Evolutionary conservation across 192 early-diverging fungal species (phyloP).

Genomic region (Coemansia sp.): DNA sequence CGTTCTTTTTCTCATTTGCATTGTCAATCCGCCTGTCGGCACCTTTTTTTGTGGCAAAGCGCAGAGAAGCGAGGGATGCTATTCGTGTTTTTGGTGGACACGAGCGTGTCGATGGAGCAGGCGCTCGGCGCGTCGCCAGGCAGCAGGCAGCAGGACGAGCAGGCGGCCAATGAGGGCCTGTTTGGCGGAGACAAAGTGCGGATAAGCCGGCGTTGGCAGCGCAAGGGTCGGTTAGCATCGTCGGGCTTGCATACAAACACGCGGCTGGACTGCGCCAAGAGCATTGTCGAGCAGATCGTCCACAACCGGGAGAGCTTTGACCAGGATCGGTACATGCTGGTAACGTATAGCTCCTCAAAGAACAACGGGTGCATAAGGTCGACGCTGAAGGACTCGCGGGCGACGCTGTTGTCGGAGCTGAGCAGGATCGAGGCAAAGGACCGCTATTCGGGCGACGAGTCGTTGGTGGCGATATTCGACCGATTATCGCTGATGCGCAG

Average conservation of each 20-base stretch:
- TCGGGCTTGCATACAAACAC: constrained; percentile 9
- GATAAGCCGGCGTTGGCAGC: constrained; percentile 42
- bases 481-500: constrained; percentile 61
- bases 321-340: constrained; percentile 71
- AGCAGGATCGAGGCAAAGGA: constrained; percentile 59
- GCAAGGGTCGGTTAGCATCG: constrained; percentile 13
- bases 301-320: constrained; percentile 47
- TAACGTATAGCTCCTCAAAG: constrained; percentile 60
- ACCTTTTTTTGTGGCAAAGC: no score
- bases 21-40: background rate
- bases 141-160: constrained; percentile 10
- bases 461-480: constrained; percentile 63
- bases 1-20: background rate
- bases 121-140: constrained; percentile 13
- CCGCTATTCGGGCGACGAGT: constrained; percentile 60
- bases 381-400: constrained; percentile 46
- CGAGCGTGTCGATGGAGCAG: constrained; percentile 75
- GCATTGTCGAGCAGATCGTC: constrained; percentile 70
- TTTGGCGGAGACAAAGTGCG: constrained; percentile 27
- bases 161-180: constrained; percentile 20
- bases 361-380: constrained; percentile 28
- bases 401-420: constrained; percentile 55
- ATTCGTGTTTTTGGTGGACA: constrained; percentile 75
- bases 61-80: constrained; percentile 41
- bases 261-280: constrained; percentile 67